Conservation (phyloP, 495 filamentous ascomycete species). For the Penicillium samsonianum region DNA sequence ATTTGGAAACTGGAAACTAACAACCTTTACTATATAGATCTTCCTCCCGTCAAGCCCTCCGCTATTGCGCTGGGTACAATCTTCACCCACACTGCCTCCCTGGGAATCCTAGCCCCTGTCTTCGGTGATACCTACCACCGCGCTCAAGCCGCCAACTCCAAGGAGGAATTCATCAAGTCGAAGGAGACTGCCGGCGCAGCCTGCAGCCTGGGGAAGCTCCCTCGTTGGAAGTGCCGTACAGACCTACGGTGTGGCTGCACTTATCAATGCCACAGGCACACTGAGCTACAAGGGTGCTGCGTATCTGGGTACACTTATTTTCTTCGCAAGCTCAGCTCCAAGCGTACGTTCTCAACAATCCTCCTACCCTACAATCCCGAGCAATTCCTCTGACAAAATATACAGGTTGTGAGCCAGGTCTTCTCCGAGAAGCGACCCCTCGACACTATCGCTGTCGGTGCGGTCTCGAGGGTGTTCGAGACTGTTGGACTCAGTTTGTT, state of each 20-base stretch:
- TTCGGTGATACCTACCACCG: constrained; percentile 96
- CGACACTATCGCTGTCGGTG: constrained; percentile 84
- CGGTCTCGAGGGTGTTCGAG: constrained; percentile 81
- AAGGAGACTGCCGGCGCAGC: constrained; percentile 88
- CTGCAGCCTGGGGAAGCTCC: constrained; percentile 85
- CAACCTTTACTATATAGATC: constrained; percentile 54
- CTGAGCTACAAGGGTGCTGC: constrained; percentile 95
- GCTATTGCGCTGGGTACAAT: constrained; percentile 93
- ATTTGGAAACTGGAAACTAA: constrained; percentile 8
- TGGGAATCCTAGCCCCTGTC: constrained; percentile 81
- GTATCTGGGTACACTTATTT: constrained; percentile 87
- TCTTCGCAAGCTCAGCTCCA: constrained; percentile 86
- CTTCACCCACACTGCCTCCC: constrained; percentile 85
- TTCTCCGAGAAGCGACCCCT: constrained; percentile 88
- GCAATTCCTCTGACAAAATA: constrained; percentile 1
- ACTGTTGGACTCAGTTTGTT: constrained; percentile 89
- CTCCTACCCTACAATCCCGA: not conserved
- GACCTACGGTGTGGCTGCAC: constrained; percentile 89
- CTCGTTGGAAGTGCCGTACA: constrained; percentile 86
- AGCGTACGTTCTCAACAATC: constrained; percentile 62
- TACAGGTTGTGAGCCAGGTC: constrained; percentile 79
- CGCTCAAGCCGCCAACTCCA: constrained; percentile 86
- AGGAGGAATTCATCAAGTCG: constrained; percentile 93
- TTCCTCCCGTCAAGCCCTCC: constrained; percentile 95
- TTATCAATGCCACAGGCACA: constrained; percentile 94